These are phyloP conservation scores for Yarrowia sp. DNA, from an alignment of 805 yeast genomes.

Conservation along the genomic window DNA sequence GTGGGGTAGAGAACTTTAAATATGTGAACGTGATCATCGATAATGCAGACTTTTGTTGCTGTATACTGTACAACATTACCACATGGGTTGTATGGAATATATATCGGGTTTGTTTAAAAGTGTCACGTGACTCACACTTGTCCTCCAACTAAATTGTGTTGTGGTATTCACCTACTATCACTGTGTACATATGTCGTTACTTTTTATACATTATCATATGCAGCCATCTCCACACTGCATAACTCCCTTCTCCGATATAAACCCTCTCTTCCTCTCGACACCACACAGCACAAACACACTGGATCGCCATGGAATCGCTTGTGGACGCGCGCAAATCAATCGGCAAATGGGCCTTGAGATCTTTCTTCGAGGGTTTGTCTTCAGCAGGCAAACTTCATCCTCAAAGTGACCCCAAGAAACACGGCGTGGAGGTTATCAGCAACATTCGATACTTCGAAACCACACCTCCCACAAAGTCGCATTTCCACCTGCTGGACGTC, in stretches of 20 bases:
- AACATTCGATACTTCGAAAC: background rate
- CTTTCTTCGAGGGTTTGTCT: conserved; percentile 14
- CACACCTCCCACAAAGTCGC: background rate
- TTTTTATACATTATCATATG: background rate
- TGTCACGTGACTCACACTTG: no score
- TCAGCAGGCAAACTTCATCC: conserved; percentile 19
- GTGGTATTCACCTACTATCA: no score
- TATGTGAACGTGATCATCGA: no score
- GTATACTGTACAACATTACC: no score
- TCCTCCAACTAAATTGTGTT: no score
- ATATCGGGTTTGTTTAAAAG: no score
- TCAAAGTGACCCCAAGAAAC: background rate
- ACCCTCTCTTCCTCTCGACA: background rate
- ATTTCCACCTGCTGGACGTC: conserved; percentile 2
- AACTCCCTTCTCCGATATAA: no score
- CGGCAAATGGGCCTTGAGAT: background rate
- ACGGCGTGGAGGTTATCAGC: conserved; percentile 2
- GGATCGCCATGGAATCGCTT: background rate
- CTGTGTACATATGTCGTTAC: no score
- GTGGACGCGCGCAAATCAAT: background rate
- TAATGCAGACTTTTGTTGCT: no score
- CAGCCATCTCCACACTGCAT: background rate
- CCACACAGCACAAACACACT: background rate
- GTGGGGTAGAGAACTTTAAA: no score
- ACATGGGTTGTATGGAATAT: no score